Evolutionary conservation across 2,329 filamentous ascomycete genomes (phyloP).

Genomic region (Drechslerella coelobrocha): DNA sequence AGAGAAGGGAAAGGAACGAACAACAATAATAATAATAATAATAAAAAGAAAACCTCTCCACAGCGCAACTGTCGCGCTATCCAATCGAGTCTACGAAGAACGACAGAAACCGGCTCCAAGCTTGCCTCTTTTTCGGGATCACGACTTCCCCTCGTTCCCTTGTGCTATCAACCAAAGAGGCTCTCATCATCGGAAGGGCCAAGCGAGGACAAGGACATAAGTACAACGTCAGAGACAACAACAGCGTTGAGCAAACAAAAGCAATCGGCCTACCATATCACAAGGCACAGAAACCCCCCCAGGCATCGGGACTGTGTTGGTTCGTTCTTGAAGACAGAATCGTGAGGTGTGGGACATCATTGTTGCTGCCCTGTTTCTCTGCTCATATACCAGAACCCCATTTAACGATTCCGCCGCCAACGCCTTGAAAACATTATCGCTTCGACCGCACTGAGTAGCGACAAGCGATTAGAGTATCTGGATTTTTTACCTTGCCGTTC

Average conservation of each 20-base stretch:
- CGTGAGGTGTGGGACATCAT: constrained; percentile 39
- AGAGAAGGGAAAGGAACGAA: constrained; percentile 5
- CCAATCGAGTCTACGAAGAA: neutral
- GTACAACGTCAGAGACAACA: constrained; percentile 31
- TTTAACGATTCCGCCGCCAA: constrained; percentile 32
- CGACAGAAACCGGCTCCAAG: constrained; percentile 1
- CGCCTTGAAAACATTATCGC: neutral
- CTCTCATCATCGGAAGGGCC: constrained; percentile 11
- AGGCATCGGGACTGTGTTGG: constrained; percentile 33
- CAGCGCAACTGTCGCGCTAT: neutral
- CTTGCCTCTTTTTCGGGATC: neutral
- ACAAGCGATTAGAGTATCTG: neutral
- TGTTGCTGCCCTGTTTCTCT: constrained; percentile 5
- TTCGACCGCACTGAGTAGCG: neutral
- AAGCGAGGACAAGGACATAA: constrained; percentile 25
- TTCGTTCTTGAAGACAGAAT: constrained; percentile 21
- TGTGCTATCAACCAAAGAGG: constrained; percentile 14
- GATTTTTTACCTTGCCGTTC: neutral
- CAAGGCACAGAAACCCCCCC: constrained; percentile 36
- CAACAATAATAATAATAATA: neutral
- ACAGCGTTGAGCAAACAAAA: constrained; percentile 28
- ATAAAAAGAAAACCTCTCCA: neutral
- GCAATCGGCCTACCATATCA: constrained; percentile 10
- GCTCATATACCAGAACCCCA: constrained; percentile 11
- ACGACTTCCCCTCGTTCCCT: constrained; percentile 4